Base-by-base conservation (phyloP, 1,139 yeast genomes). In the Pichia sp. region DNA sequence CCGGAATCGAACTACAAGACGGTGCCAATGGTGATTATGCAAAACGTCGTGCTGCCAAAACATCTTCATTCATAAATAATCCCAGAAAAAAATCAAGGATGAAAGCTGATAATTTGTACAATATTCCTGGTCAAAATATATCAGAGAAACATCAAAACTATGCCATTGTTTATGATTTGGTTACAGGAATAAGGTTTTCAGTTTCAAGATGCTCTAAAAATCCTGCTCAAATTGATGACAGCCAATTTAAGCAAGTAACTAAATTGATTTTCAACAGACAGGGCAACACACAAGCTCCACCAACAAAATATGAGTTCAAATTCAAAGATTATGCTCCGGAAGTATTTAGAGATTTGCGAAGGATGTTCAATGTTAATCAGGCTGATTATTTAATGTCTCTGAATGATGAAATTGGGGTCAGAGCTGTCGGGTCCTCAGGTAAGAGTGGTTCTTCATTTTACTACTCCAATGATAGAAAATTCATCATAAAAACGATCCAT, bases 311-410 rank as follows among this genome's bases (percentile, higher is more conserved):
- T 69, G 97, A 91, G 61, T 95, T 95, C 75, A 93, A 93, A 67
- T 95, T 95, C 68, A 95, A 95, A 70, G 99, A 95, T 68, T 95
- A 95, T 68, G 80, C 93, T 30, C 99, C 99, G 0, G 89, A 87
- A 69, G 97, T 95, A 2, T 95, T 95, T 66, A 74, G 98, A 46
- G 96, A 89, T 61, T 72, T 95, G 54, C 74, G 99, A 51, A 74
- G 79, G 10, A 66, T 81, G 42, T 95, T 95, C 70, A 90, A 91
- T 18, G 76, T 95, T 30, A 98, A 93, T 64, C 96, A 96, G 2
- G 98, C 97, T 0, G 99, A 95, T 68, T 95, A 95, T 68, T 75
- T 95, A 55, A 85, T 93, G 62, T 88, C 97, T 1, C 76, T 95
- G 58, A 91, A 98, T 0, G 93, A 96, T 19, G 90, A 90, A 68